phyloP scores from a whole-genome alignment of 495 filamentous ascomycete genomes.

The Hypoxylon fragiforme region DNA sequence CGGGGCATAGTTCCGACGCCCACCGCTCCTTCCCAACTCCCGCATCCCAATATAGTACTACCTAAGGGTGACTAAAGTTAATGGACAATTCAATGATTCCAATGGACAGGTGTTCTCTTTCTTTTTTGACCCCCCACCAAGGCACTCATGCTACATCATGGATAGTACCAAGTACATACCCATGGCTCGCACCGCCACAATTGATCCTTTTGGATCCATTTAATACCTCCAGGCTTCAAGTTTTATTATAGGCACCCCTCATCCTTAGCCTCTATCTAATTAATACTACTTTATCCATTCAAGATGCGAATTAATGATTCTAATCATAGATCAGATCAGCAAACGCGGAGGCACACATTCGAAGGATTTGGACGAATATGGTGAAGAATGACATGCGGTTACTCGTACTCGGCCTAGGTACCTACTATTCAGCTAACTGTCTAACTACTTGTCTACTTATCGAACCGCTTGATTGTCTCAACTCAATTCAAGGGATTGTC shows the following conservation, averaged over 20 bases:
- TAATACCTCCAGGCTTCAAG: no score
- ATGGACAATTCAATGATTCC: no score
- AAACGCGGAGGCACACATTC: conserved; percentile 23
- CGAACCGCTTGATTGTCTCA: not conserved
- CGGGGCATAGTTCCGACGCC: not conserved
- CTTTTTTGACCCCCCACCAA: not conserved
- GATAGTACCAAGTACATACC: no score
- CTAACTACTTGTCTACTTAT: no score
- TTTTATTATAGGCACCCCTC: no score
- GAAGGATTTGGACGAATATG: conserved; percentile 16
- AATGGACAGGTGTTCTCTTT: conserved; percentile 41
- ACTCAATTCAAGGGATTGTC: conserved; percentile 3
- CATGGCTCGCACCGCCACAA: not conserved
- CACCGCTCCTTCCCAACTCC: no score
- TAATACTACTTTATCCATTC: not conserved
- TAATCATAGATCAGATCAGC: conserved; percentile 25
- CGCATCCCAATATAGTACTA: no score
- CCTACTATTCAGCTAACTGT: not conserved
- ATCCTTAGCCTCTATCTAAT: not conserved
- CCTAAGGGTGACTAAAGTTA: no score
- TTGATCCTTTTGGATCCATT: no score
- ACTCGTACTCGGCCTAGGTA: conserved; percentile 12
- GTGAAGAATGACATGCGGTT: not conserved
- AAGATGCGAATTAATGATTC: not conserved
- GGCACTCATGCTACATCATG: no score